phyloP scores from a whole-genome alignment of 345 rosid genomes.

The Eucalyptus lansdowneana region DNA sequence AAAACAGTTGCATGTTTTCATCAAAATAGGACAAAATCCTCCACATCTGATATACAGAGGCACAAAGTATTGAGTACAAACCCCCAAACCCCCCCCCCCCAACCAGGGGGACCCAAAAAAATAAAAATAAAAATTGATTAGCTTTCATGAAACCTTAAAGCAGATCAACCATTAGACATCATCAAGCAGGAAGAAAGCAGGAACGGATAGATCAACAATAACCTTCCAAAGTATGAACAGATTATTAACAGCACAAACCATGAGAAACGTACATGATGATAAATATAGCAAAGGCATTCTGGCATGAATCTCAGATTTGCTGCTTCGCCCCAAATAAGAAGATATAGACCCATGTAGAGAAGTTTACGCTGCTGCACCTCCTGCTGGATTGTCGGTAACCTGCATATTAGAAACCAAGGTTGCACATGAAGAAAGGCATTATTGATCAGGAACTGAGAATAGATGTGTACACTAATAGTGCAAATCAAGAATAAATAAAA shows the following conservation, averaged over 20 bases:
- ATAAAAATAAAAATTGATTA: too few species aligned
- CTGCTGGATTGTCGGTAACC: constrained; percentile 99
- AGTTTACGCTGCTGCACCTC: constrained; percentile 98
- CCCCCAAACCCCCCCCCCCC: not conserved
- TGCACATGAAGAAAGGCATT: not conserved
- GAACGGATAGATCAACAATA: not conserved
- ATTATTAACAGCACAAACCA: not conserved
- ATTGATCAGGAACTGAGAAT: not conserved
- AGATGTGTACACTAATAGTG: not conserved
- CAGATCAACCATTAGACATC: not conserved
- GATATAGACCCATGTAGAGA: constrained; percentile 91
- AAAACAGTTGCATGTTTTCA: not conserved
- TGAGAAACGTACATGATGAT: constrained; percentile 81
- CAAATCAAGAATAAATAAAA: not conserved
- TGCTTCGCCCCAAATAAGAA: constrained; percentile 99
- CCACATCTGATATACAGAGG: not conserved
- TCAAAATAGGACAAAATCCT: not conserved
- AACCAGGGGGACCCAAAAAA: too few species aligned
- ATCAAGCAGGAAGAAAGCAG: not conserved
- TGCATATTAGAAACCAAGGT: constrained; percentile 2
- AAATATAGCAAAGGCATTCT: constrained; percentile 96
- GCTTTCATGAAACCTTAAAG: not conserved
- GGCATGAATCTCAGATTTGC: constrained; percentile 99
- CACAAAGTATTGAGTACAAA: not conserved
- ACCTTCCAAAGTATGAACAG: not conserved